Percentiles rank a stretch among this genome's conserved stretches.
Conservation (phyloP, 1,139 yeast species). For the Yamadazyma dendronema region DNA sequence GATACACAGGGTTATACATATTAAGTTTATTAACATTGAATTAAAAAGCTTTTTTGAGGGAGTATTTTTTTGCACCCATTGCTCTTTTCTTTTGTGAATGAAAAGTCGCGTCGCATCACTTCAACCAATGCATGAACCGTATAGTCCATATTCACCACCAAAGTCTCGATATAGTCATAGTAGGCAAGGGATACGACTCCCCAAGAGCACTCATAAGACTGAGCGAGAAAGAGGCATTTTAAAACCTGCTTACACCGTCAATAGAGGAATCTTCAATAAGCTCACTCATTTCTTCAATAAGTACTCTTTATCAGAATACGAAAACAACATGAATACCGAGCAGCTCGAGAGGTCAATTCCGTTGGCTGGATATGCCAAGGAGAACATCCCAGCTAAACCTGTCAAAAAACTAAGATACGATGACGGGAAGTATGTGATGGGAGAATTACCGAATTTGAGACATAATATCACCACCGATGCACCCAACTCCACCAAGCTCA, state of each 20-base stretch:
- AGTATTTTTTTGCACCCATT: too few species aligned
- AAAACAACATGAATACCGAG: conserved; percentile 8
- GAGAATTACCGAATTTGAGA: conserved; percentile 5
- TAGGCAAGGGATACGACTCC: too few species aligned
- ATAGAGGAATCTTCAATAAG: conserved; percentile 12
- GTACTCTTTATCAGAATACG: conserved; percentile 13
- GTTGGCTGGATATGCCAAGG: conserved; percentile 2
- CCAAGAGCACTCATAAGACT: not conserved
- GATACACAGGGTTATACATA: not conserved
- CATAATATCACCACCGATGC: not conserved
- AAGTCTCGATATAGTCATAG: not conserved
- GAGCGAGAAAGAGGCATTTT: conserved; percentile 11
- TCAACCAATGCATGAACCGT: too few species aligned
- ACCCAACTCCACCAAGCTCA: not conserved
- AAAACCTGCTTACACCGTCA: conserved; percentile 10
- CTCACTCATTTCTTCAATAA: conserved; percentile 12
- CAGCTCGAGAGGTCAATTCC: conserved; percentile 7
- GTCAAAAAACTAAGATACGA: conserved; percentile 7
- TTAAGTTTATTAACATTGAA: too few species aligned
- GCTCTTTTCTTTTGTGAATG: too few species aligned
- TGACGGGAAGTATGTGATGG: conserved; percentile 7
- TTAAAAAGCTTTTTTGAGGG: too few species aligned
- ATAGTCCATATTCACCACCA: not conserved
- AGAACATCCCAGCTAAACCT: not conserved
- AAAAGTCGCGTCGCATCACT: too few species aligned